Conservation (phyloP, 1,284 basidiomycete species). For the Golubevia pallescens region DNA sequence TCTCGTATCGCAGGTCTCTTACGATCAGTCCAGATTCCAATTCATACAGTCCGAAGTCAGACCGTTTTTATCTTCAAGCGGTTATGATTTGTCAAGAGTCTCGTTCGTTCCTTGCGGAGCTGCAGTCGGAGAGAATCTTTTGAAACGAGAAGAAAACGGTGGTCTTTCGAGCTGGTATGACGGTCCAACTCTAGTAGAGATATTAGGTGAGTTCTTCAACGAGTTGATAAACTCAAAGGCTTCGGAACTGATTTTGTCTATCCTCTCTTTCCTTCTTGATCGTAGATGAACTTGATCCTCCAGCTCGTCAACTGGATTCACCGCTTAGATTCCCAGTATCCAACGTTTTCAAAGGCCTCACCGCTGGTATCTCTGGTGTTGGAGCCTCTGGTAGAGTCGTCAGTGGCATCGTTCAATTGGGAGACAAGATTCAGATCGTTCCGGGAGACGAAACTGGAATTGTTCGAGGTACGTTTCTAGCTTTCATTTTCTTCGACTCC, state of each 20-base stretch:
- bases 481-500: too few relatives aligned
- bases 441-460: slow-evolving; percentile 89
- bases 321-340: slow-evolving; percentile 87
- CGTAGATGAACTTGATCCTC: slow-evolving; percentile 66
- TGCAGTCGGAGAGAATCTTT: slow-evolving; percentile 86
- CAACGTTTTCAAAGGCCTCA: slow-evolving; percentile 89
- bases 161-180: slow-evolving; percentile 78
- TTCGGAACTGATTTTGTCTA: too few relatives aligned
- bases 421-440: slow-evolving; percentile 82
- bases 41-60: slow-evolving; percentile 78
- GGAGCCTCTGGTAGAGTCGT: slow-evolving; percentile 86
- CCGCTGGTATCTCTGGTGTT: slow-evolving; percentile 74
- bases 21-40: slow-evolving; percentile 81
- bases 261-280: slow-evolving; percentile 4
- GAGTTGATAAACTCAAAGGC: too few relatives aligned
- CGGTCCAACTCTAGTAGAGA: slow-evolving; percentile 82
- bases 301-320: slow-evolving; percentile 74
- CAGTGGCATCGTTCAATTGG: slow-evolving; percentile 87
- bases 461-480: slow-evolving; percentile 75
- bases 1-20: slow-evolving; percentile 72
- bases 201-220: slow-evolving; percentile 70
- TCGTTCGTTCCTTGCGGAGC: slow-evolving; percentile 88
- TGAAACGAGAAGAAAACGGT: slow-evolving; percentile 68
- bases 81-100: slow-evolving; percentile 80
- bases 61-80: slow-evolving; percentile 84